A percentile compares a stretch with the other conserved stretches of the same genome.
phyloP scores from a whole-genome alignment of 1,284 basidiomycete species.

The Ustilago crameri region DNA sequence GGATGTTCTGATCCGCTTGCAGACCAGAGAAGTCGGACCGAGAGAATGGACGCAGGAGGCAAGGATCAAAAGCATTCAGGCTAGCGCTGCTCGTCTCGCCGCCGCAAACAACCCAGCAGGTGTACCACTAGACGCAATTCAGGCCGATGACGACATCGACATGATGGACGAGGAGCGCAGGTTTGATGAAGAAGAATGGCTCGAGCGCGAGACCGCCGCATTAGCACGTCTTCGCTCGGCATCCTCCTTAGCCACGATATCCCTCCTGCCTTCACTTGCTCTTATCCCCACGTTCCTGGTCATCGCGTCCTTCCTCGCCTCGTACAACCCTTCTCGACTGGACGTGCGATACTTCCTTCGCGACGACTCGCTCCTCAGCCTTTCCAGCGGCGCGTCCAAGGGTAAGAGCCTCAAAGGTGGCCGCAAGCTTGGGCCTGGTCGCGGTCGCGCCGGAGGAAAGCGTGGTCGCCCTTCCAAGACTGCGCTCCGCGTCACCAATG shows the following conservation, averaged over 20 bases:
- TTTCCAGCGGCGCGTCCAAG: slow-evolving; percentile 29
- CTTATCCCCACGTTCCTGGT: slow-evolving; percentile 76
- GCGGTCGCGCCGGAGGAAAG: slow-evolving; percentile 23
- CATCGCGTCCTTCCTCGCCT: slow-evolving; percentile 83
- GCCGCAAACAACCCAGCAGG: slow-evolving; percentile 7
- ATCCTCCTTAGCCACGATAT: slow-evolving; percentile 29
- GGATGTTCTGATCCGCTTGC: slow-evolving; percentile 56
- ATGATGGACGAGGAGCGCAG: slow-evolving; percentile 43
- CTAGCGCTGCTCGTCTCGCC: slow-evolving; percentile 30
- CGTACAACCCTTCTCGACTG: slow-evolving; percentile 83
- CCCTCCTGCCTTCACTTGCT: slow-evolving; percentile 34
- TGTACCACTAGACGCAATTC: neutral
- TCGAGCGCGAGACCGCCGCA: slow-evolving; percentile 24
- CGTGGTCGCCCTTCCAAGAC: slow-evolving; percentile 34
- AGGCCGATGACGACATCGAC: slow-evolving; percentile 11
- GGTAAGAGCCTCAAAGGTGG: slow-evolving; percentile 40
- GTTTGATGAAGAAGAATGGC: slow-evolving; percentile 47
- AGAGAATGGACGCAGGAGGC: slow-evolving; percentile 53
- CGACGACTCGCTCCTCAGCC: slow-evolving; percentile 47
- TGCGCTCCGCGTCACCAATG: slow-evolving; percentile 24
- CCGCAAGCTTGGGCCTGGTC: slow-evolving; percentile 31
- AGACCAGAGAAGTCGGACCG: slow-evolving; percentile 51
- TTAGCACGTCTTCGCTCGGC: slow-evolving; percentile 18
- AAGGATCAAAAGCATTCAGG: slow-evolving; percentile 35
- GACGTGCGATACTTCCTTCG: slow-evolving; percentile 72